Base-by-base conservation (phyloP, 106 monocot genomes). In the Chionographis japonica region DNA sequence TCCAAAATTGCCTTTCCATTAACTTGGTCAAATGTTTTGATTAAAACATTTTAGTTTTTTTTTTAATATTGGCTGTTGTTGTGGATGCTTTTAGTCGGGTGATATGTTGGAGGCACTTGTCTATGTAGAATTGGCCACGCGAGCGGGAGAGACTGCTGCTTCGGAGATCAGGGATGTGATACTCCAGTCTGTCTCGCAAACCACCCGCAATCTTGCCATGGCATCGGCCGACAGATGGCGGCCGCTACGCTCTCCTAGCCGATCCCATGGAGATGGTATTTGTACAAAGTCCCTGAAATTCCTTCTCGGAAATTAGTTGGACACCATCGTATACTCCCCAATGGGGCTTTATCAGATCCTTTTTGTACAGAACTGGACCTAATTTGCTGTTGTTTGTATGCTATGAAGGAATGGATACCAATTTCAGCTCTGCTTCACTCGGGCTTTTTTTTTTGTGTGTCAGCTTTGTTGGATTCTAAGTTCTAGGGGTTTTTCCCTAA, bases 71-170 rank as follows among this genome's bases (percentile, higher is more conserved):
- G 3, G n/a, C 40, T 37, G 17, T 43, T 13, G 16, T 37, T 36
- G 35, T 38, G 52, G 52, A 27, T 68, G 12, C 40, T 76, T 5
- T 6, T 41, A 88, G 88, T 64, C 78, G 37, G 81, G 84, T n/a
- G 70, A 84, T 16, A 51, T 64, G 60, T 27, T 73, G 54, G 81
- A 69, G 58, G 84, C 78, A 7, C 75, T 84, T 1, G 54, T 84
- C 39, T 88, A 81, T 63, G 66, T 88, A 5, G 88, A 88, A 67
- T 67, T 88, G 66, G 84, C 88, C 9, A 73, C 60, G 9, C 74
- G 81, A 50, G 84, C 81, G 35, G 88, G 88, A 49, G 84, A 81
- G 46, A 54, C 68, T 13, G 72, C 78, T 40, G 88, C 84, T 71
- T 52, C 63, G 37, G 63, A 75, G 60, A 59, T 80, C 2, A 80